phyloP scores from a whole-genome alignment of 768 basidiomycete species.

The Russula earlei region DNA sequence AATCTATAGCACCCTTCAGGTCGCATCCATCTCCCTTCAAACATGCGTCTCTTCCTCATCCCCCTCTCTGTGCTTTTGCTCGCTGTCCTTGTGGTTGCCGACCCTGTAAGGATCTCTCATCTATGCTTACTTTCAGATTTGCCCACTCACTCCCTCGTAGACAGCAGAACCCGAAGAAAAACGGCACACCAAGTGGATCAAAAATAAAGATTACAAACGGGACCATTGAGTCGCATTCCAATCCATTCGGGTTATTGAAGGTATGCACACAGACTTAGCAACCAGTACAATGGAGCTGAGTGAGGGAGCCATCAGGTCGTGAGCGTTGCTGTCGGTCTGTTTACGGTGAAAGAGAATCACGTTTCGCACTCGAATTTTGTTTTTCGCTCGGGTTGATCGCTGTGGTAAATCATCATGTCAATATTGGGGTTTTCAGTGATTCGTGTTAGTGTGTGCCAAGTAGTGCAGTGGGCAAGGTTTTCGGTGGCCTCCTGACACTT shows the following conservation, averaged over 20 bases:
- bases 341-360: too few species aligned
- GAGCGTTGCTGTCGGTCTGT: too few species aligned
- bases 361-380: too few species aligned
- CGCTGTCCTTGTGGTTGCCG: not conserved
- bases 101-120: not conserved
- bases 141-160: not conserved
- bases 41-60: conserved; percentile 6
- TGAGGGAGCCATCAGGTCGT: not conserved
- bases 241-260: not conserved
- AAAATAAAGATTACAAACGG: not conserved
- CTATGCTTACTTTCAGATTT: not conserved
- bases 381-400: not conserved
- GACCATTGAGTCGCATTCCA: not conserved
- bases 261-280: not conserved
- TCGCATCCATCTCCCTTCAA: not conserved
- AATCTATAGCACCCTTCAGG: not conserved
- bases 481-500: too few species aligned
- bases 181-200: not conserved
- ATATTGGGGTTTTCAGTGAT: not conserved
- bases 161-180: not conserved
- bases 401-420: not conserved
- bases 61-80: not conserved
- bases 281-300: not conserved
- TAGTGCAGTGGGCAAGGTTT: not conserved
- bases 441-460: not conserved